These are phyloP conservation scores for Epichloe sibirici DNA, from an alignment of 2,329 filamentous ascomycete species.

Conservation along the genomic window DNA sequence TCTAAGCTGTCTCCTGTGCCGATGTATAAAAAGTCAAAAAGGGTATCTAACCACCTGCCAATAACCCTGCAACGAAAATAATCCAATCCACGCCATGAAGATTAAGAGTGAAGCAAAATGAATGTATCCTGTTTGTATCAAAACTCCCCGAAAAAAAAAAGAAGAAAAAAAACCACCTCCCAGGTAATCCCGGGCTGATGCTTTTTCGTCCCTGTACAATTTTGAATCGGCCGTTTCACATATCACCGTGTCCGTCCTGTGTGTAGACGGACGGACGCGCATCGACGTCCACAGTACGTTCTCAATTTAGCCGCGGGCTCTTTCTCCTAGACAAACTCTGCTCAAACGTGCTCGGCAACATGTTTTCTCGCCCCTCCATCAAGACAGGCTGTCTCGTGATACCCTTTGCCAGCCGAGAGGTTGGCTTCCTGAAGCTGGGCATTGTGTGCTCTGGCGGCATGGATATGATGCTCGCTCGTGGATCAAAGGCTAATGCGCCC, in stretches of 20 bases:
- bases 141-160: background rate
- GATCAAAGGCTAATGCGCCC: conserved; percentile 27
- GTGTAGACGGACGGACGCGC: no score
- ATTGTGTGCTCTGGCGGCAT: conserved; percentile 30
- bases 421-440: conserved; percentile 33
- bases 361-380: conserved; percentile 39
- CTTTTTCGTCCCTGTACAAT: background rate
- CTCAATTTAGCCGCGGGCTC: conserved; percentile 37
- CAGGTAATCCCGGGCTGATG: background rate
- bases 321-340: conserved; percentile 38
- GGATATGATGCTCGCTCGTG: conserved; percentile 29
- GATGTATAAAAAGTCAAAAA: conserved; percentile 2
- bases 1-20: background rate
- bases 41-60: conserved; percentile 7
- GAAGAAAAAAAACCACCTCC: background rate
- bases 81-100: conserved; percentile 2
- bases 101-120: background rate
- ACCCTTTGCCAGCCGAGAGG: conserved; percentile 23
- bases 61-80: conserved; percentile 1
- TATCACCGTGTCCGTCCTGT: background rate
- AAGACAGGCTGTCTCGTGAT: conserved; percentile 17
- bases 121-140: background rate
- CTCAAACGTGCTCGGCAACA: conserved; percentile 32
- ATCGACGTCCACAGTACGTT: background rate
- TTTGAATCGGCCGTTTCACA: background rate